A percentile compares a stretch with the other conserved stretches of the same genome.
These are phyloP conservation scores for Solanum stenotomum DNA, from an alignment of 257 asterid species.

Conservation along the genomic window DNA sequence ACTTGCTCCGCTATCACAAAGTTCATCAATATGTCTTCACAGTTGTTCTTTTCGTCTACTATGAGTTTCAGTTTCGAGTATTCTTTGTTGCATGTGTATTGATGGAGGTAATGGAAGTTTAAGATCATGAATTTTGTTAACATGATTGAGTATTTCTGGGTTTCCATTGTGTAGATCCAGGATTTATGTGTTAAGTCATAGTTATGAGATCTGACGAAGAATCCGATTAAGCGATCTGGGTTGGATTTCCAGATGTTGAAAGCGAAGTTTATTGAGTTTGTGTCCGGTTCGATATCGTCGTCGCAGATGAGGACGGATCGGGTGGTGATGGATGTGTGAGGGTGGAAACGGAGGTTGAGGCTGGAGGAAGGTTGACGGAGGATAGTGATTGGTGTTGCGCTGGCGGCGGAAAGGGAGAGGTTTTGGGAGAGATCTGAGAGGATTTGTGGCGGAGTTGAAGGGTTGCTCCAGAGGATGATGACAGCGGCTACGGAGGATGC, in stretches of 20 bases:
- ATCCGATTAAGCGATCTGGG: slow-evolving; percentile 54
- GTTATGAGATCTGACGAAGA: slow-evolving; percentile 82
- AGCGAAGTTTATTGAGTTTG: slow-evolving; percentile 51
- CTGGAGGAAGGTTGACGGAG: slow-evolving; percentile 53
- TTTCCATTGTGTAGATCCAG: slow-evolving; percentile 80
- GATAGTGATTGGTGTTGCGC: slow-evolving; percentile 26
- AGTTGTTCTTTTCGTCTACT: slow-evolving; percentile 56
- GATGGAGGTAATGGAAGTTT: slow-evolving; percentile 24
- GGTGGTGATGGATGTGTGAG: slow-evolving; percentile 41
- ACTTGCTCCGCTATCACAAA: slow-evolving; percentile 52
- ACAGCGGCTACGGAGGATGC: slow-evolving; percentile 50
- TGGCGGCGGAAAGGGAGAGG: slow-evolving; percentile 25
- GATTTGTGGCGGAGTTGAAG: slow-evolving; percentile 45
- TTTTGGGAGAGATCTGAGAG: slow-evolving; percentile 44
- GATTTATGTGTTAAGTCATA: slow-evolving; percentile 44
- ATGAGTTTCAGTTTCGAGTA: slow-evolving; percentile 9
- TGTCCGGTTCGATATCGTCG: slow-evolving; percentile 65
- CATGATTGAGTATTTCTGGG: slow-evolving; percentile 56
- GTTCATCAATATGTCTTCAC: slow-evolving; percentile 92
- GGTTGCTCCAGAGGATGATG: slow-evolving; percentile 75
- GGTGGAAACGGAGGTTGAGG: slow-evolving; percentile 77
- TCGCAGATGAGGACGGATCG: slow-evolving; percentile 80
- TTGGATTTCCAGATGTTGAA: slow-evolving; percentile 56
- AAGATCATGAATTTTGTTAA: slow-evolving; percentile 70
- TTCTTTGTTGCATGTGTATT: slow-evolving; percentile 46